Conservation (phyloP, 2,329 filamentous ascomycete genomes). For the Claviceps paspali region DNA sequence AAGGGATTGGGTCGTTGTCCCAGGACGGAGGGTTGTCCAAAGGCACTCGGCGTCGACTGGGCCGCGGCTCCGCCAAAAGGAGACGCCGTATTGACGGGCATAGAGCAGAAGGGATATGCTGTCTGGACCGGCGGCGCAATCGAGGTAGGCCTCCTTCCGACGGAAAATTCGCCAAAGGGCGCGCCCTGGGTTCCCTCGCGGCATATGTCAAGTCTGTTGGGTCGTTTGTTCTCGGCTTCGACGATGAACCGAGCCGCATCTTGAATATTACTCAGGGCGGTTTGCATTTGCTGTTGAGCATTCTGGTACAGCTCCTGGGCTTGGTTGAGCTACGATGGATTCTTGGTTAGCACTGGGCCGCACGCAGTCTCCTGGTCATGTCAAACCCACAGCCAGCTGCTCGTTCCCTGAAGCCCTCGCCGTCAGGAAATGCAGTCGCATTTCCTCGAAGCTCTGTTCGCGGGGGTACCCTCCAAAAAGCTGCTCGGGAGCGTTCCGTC, state of each 20-base stretch:
- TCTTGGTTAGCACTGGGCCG: neutral
- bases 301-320: conserved; percentile 46
- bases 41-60: conserved; percentile 17
- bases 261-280: conserved; percentile 51
- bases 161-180: conserved; percentile 29
- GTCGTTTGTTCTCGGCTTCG: conserved; percentile 52
- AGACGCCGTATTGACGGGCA: conserved; percentile 8
- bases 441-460: conserved; percentile 81
- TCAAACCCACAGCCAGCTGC: conserved; percentile 30
- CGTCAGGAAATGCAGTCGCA: conserved; percentile 57
- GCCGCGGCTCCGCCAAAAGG: conserved; percentile 17
- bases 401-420: conserved; percentile 45
- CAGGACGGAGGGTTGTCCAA: conserved; percentile 21
- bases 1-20: conserved; percentile 21
- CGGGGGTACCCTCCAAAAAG: conserved; percentile 65
- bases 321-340: conserved; percentile 37
- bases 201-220: conserved; percentile 56
- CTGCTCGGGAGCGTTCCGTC: conserved; percentile 60
- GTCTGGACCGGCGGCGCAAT: conserved; percentile 12
- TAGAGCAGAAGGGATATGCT: conserved; percentile 28
- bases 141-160: conserved; percentile 19
- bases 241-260: conserved; percentile 58
- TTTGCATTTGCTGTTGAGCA: conserved; percentile 56
- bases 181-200: conserved; percentile 29
- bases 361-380: neutral